Conservation (phyloP, 1,139 yeast genomes). For the Maudiozyma humilis region DNA sequence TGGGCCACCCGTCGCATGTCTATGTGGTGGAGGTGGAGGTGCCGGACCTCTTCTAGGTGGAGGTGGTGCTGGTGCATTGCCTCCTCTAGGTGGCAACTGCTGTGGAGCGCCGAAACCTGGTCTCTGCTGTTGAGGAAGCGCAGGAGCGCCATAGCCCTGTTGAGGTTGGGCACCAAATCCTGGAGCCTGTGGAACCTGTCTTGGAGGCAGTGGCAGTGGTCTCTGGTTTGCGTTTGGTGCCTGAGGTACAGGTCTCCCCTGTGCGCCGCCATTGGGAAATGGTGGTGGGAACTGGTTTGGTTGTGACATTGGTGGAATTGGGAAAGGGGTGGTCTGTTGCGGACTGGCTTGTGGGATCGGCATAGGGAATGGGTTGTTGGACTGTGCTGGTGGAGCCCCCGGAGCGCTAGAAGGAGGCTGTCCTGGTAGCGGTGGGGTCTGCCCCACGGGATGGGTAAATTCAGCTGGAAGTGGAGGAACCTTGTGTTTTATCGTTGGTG, state of each 20-base stretch:
- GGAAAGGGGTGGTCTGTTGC: constrained; percentile 3
- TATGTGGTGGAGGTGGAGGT: constrained; percentile 25
- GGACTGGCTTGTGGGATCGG: constrained; percentile 24
- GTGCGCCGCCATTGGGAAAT: constrained; percentile 9
- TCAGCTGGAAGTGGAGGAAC: constrained; percentile 18
- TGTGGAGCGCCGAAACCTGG: constrained; percentile 30
- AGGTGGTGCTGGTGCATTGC: constrained; percentile 11
- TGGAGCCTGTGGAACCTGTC: constrained; percentile 10
- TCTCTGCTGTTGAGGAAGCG: constrained; percentile 25
- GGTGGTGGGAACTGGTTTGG: constrained; percentile 13
- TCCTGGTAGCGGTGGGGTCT: constrained; percentile 17
- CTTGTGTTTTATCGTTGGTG: constrained; percentile 8
- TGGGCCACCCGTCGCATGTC: constrained; percentile 10
- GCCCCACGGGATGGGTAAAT: constrained; percentile 11
- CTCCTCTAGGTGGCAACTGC: constrained; percentile 23
- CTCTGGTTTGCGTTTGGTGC: constrained; percentile 29
- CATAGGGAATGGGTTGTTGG: constrained; percentile 19
- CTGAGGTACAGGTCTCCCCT: constrained; percentile 24
- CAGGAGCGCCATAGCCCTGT: constrained; percentile 2
- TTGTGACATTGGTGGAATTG: constrained; percentile 25
- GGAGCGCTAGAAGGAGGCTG: constrained; percentile 13
- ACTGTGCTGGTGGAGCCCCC: constrained; percentile 14
- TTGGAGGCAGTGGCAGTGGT: constrained; percentile 9
- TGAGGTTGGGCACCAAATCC: constrained; percentile 4
- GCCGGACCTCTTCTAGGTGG: constrained; percentile 18